Conservation (phyloP, 768 basidiomycete genomes). For the Nidularia pulvinata region DNA sequence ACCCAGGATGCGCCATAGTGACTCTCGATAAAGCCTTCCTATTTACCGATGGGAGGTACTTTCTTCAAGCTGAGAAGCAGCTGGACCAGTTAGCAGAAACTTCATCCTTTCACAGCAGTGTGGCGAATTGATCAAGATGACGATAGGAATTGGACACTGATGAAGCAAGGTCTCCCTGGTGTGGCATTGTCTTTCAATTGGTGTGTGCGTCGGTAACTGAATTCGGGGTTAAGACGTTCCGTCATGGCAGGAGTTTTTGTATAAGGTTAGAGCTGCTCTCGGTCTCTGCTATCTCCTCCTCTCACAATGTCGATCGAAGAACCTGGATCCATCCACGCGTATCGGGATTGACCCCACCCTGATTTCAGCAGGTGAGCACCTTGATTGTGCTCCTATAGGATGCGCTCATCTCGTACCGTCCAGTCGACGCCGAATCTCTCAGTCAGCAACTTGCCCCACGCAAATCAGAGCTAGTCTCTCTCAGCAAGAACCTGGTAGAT, state of each 20-base stretch:
- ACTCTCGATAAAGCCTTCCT: constrained; percentile 58
- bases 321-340: constrained; percentile 56
- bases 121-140: not conserved
- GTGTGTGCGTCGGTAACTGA: not conserved
- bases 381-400: not conserved
- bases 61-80: constrained; percentile 89
- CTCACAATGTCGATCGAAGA: constrained; percentile 29
- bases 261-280: constrained; percentile 45
- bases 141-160: constrained; percentile 84
- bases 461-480: constrained; percentile 65
- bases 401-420: not conserved
- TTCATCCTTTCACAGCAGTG: not conserved
- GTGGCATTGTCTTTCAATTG: constrained; percentile 4
- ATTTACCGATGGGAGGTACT: constrained; percentile 97
- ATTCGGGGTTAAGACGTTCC: constrained; percentile 64
- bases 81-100: constrained; percentile 64
- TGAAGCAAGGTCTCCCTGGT: constrained; percentile 91
- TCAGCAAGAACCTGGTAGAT: constrained; percentile 78
- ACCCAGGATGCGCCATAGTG: constrained; percentile 13
- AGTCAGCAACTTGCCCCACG: constrained; percentile 50
- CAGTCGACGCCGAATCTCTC: constrained; percentile 69
- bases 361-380: constrained; percentile 57
- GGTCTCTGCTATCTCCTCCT: too few species aligned
- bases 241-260: constrained; percentile 87
- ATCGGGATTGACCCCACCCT: constrained; percentile 86